Evolutionary conservation across 1,284 basidiomycete genomes (phyloP).

Genomic region (Cutaneotrichosporon spelunceum): DNA sequence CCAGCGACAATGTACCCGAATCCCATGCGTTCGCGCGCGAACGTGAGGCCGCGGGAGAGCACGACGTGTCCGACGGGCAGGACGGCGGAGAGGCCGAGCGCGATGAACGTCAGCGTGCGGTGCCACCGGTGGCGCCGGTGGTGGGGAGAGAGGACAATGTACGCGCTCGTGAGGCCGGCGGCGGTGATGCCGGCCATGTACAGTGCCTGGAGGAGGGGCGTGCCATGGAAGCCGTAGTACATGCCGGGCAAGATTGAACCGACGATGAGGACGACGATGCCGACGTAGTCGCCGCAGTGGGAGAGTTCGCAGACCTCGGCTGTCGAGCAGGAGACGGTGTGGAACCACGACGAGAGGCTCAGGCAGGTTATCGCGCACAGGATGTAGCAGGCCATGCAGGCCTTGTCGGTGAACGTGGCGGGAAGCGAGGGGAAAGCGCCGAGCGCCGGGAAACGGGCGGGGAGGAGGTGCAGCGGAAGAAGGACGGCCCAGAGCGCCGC

Average conservation of each 20-base stretch:
- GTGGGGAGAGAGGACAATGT: constrained; percentile 70
- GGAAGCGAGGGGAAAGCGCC: constrained; percentile 26
- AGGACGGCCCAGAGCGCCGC: constrained; percentile 63
- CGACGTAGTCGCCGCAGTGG: constrained; percentile 51
- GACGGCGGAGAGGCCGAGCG: constrained; percentile 69
- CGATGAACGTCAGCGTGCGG: constrained; percentile 75
- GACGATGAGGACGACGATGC: constrained; percentile 61
- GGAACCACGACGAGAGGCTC: constrained; percentile 69
- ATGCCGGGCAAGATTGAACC: constrained; percentile 74
- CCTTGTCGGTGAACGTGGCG: constrained; percentile 60
- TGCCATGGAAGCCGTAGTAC: constrained; percentile 51
- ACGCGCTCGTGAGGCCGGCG: constrained; percentile 32
- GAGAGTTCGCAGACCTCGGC: constrained; percentile 56
- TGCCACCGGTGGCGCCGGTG: constrained; percentile 72
- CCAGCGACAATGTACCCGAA: constrained; percentile 65
- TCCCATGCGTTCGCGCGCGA: constrained; percentile 63
- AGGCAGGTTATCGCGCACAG: constrained; percentile 72
- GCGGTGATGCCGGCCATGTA: constrained; percentile 42
- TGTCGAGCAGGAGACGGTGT: constrained; percentile 69
- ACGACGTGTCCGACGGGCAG: constrained; percentile 69
- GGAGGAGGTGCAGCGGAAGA: constrained; percentile 58
- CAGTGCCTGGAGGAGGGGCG: constrained; percentile 31
- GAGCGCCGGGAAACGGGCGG: constrained; percentile 51
- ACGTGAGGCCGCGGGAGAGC: constrained; percentile 59
- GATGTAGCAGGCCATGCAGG: constrained; percentile 67